Conservation (phyloP, 352 stramenopile genomes). For the Phytopythium chamaehyphon region DNA sequence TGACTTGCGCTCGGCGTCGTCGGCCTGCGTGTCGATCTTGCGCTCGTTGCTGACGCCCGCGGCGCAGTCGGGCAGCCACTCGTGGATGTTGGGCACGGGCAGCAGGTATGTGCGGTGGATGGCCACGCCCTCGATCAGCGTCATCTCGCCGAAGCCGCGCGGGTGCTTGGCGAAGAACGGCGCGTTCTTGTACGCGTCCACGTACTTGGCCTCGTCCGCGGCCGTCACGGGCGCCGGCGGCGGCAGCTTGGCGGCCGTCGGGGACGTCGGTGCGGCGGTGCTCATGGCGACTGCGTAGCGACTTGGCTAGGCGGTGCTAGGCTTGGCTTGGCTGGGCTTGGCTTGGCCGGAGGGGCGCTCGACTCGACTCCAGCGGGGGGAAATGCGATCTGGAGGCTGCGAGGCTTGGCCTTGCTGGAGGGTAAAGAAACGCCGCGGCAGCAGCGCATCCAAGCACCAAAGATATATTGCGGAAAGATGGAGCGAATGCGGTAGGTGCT, state of each 20-base stretch:
- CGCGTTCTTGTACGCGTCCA: constrained; percentile 46
- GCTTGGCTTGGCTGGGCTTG: too few species aligned
- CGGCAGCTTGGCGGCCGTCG: constrained; percentile 5
- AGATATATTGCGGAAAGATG: too few species aligned
- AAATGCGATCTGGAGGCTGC: too few species aligned
- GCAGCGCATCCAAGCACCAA: too few species aligned
- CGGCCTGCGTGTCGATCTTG: constrained; percentile 74
- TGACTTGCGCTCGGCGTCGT: constrained; percentile 59
- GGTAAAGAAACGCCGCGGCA: too few species aligned
- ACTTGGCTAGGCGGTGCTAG: too few species aligned
- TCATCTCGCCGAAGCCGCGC: constrained; percentile 78
- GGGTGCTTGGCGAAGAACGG: constrained; percentile 79
- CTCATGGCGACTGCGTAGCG: constrained; percentile 28
- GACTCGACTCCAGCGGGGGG: too few species aligned
- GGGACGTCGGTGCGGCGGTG: constrained; percentile 9
- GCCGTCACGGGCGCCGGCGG: constrained; percentile 7
- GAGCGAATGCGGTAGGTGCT: too few species aligned
- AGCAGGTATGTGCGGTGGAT: constrained; percentile 68
- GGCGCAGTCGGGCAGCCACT: constrained; percentile 61
- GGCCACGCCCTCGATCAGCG: constrained; percentile 59
- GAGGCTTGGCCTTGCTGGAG: too few species aligned
- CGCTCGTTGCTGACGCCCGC: constrained; percentile 54
- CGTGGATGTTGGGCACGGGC: constrained; percentile 65
- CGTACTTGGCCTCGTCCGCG: constrained; percentile 24
- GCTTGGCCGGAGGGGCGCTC: too few species aligned